Base-by-base conservation (phyloP, 768 basidiomycete species). In the Amanita molliuscula region DNA sequence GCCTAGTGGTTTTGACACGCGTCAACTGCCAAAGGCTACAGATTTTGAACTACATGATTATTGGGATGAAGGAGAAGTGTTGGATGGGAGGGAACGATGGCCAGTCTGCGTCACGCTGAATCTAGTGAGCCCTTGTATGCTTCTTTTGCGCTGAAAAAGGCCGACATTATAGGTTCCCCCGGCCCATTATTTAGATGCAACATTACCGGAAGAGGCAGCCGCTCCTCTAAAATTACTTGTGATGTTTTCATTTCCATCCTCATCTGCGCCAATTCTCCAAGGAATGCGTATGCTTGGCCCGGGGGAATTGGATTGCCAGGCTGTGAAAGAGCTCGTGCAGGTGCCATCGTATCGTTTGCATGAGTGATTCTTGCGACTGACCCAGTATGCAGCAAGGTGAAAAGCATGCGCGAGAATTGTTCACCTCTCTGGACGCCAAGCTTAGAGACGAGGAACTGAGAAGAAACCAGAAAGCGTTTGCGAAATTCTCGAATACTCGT, bases 1-100 rank as follows among this genome's bases (percentile, higher is more conserved):
- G 57, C 62, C 62, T 15, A 81, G 81, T 54, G 74, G 78, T 2
- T 76, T 87, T 35, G 79, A 80, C 55, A 84, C 80, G 13, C 69
- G 78, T 8, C 64, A 73, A 29, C 63, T 69, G 33, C 62, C 61
- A 20, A 63, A 64, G 7, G 84, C 81, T 9, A 77, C 79, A 7
- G 91, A 94, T 62, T 93, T 93, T 56, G 91, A 94, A 65, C 72
- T 93, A 18, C 75, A 81, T 9, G 90, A 94, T 61, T 87, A 82
- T 54, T 90, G 88, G 87, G 89, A 89, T 58, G 87, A 88, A 54
- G 91, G 91, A 0, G 83, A 81, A 50, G 63, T 70, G 15, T 59
- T 91, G 25, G 73, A 68, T 34, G 81, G 81, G 1, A 69, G 79
- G 53, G 77, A 84, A 1, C 56, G 60, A 10, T 86, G 90, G 81